A percentile compares a stretch with the other conserved stretches of the same genome.
phyloP scores from a whole-genome alignment of 345 rosid species.

The Bruguiera sexangula region DNA sequence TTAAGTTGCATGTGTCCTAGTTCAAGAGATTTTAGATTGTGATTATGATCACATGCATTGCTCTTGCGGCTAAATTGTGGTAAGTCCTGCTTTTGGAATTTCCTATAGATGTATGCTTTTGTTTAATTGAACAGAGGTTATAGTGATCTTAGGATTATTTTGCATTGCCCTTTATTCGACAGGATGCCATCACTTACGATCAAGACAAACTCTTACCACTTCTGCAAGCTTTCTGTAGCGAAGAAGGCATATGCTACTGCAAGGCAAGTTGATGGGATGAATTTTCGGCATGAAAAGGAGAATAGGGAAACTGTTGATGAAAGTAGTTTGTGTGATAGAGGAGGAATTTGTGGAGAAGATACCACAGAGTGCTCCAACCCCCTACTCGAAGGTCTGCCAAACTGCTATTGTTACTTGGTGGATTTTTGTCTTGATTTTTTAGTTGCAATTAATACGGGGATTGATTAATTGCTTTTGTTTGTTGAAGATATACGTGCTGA shows the following conservation, averaged over 20 bases:
- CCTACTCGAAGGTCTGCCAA: slow-evolving; percentile 38
- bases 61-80: neutral
- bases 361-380: slow-evolving; percentile 26
- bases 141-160: neutral
- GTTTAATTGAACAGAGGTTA: neutral
- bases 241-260: slow-evolving; percentile 43
- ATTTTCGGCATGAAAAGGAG: slow-evolving; percentile 23
- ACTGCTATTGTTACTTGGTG: neutral
- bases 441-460: neutral
- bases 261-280: slow-evolving; percentile 25
- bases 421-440: neutral
- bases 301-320: slow-evolving; percentile 21
- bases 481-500: slow-evolving; percentile 33
- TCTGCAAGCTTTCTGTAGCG: slow-evolving; percentile 88
- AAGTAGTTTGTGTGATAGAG: slow-evolving; percentile 26
- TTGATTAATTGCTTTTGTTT: slow-evolving; percentile 4
- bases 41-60: neutral
- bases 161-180: slow-evolving; percentile 15
- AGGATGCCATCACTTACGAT: slow-evolving; percentile 60
- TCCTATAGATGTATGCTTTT: too few relatives aligned
- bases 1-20: neutral
- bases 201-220: slow-evolving; percentile 68
- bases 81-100: too few relatives aligned
- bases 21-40: neutral
- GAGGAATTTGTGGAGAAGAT: slow-evolving; percentile 19